A percentile compares a stretch with the other conserved stretches of the same genome.
Conservation (phyloP, 2,329 filamentous ascomycete genomes). For the Rutstroemia sp. region DNA sequence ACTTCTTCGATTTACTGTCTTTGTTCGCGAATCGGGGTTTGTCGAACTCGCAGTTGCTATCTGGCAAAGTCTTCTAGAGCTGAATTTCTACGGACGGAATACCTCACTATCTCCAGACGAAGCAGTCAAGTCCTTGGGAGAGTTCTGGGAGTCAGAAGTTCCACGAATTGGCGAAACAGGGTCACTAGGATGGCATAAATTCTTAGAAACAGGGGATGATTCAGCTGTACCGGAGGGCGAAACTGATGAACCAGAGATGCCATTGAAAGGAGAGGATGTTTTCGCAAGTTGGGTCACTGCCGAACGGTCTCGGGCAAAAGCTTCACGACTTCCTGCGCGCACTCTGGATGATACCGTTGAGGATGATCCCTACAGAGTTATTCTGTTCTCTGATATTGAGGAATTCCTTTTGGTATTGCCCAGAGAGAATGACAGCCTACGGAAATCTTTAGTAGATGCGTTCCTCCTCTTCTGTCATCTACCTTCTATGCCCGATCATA, state of each 20-base stretch:
- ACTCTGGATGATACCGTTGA: slow-evolving; percentile 67
- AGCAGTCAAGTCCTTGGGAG: slow-evolving; percentile 43
- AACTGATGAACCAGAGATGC: slow-evolving; percentile 15
- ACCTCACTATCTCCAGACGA: slow-evolving; percentile 11
- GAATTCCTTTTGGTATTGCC: slow-evolving; percentile 52
- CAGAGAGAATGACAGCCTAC: slow-evolving; percentile 30
- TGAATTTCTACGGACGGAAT: slow-evolving; percentile 53
- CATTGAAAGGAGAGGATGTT: slow-evolving; percentile 20
- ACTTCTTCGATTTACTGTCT: slow-evolving; percentile 65
- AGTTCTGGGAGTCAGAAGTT: slow-evolving; percentile 84
- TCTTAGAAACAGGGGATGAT: slow-evolving; percentile 30
- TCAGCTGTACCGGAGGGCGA: slow-evolving; percentile 15
- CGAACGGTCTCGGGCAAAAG: slow-evolving; percentile 44
- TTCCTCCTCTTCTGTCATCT: slow-evolving; percentile 63
- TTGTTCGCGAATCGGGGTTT: slow-evolving; percentile 72
- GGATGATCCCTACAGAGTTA: slow-evolving; percentile 75
- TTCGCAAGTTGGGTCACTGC: slow-evolving; percentile 39
- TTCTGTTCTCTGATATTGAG: slow-evolving; percentile 72
- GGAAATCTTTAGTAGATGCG: slow-evolving; percentile 52
- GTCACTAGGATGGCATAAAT: slow-evolving; percentile 64
- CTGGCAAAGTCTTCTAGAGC: slow-evolving; percentile 79
- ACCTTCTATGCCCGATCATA: slow-evolving; percentile 39
- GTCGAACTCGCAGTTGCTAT: slow-evolving; percentile 66
- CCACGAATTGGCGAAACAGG: slow-evolving; percentile 67
- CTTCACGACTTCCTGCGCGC: slow-evolving; percentile 57